Evolutionary conservation across 805 yeast species (phyloP).

Genomic region (Candida khao-thaluensis): DNA sequence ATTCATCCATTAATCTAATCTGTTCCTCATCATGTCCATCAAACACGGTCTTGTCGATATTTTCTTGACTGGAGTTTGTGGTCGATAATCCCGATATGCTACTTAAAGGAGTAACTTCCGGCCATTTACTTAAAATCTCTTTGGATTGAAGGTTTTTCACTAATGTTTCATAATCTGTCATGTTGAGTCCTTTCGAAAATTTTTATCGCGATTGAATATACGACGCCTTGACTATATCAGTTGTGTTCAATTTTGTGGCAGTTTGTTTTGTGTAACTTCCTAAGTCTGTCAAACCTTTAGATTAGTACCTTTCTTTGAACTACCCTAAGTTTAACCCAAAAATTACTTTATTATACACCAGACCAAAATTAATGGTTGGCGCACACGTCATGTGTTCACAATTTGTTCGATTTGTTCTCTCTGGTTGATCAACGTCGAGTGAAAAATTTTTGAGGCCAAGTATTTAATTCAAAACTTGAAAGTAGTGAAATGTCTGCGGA

Average conservation of each 20-base stretch:
- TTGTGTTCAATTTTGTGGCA: not conserved
- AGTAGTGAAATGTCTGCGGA: constrained; percentile 4
- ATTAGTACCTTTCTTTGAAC: not conserved
- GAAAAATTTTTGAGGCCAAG: constrained; percentile 7
- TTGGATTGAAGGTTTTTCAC: constrained; percentile 51
- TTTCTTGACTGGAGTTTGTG: constrained; percentile 34
- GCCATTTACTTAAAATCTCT: constrained; percentile 57
- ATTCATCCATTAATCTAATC: constrained; percentile 91
- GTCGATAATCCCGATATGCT: constrained; percentile 59
- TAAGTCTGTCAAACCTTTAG: too few relatives aligned
- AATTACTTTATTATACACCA: too few relatives aligned
- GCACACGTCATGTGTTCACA: too few relatives aligned
- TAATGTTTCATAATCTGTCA: constrained; percentile 26
- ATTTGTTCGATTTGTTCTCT: too few relatives aligned
- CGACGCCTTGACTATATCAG: constrained; percentile 3
- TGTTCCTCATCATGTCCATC: constrained; percentile 92
- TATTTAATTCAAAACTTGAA: not conserved
- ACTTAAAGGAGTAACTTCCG: constrained; percentile 65
- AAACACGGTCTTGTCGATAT: constrained; percentile 48
- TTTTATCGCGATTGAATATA: constrained; percentile 9
- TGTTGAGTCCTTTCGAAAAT: constrained; percentile 29
- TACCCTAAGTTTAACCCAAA: too few relatives aligned
- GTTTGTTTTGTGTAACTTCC: too few relatives aligned
- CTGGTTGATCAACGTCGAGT: constrained; percentile 10
- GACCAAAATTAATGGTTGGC: not conserved